Evolutionary conservation across 148 eudicot genomes (phyloP), one percentile per base, ranked within the genome.

Genomic region (Limonium bicolor): DNA sequence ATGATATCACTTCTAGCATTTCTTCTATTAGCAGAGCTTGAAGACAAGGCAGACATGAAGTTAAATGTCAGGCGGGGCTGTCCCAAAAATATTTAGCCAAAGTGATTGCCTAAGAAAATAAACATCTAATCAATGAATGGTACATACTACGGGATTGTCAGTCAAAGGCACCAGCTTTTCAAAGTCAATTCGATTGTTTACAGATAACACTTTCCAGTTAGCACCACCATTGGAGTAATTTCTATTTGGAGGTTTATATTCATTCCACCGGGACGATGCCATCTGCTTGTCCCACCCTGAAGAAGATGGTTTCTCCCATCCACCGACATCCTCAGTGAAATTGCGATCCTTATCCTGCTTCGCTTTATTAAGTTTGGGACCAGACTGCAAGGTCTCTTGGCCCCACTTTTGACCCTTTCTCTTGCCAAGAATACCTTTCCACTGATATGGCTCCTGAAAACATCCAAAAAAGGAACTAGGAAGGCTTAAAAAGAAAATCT

Each of bases 321-420:
- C n/a, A n/a, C n/a, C n/a, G n/a, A n/a, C n/a, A n/a, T n/a, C n/a
- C n/a, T n/a, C n/a, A n/a, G n/a, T n/a, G n/a, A n/a, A n/a, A n/a
- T n/a, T n/a, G n/a, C n/a, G n/a, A n/a, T n/a, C n/a, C n/a, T n/a
- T n/a, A n/a, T n/a, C n/a, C n/a, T n/a, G n/a, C n/a, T n/a, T n/a
- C n/a, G n/a, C n/a, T n/a, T n/a, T n/a, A n/a, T n/a, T n/a, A n/a
- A n/a, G n/a, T n/a, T n/a, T n/a, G n/a, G n/a, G n/a, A n/a, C n/a
- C n/a, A n/a, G n/a, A n/a, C n/a, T n/a, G n/a, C n/a, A n/a, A n/a
- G n/a, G n/a, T n/a, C n/a, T n/a, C n/a, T n/a, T n/a, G n/a, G 36
- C 85, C 81, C 93, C 78, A 65, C 44, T 68, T 66, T 60, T 81
- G 85, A 41, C 78, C 76, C 54, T 66, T 68, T 34, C 53, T 68